Evolutionary conservation across 1,139 yeast species (phyloP).

Genomic region (Hanseniaspora sp.): DNA sequence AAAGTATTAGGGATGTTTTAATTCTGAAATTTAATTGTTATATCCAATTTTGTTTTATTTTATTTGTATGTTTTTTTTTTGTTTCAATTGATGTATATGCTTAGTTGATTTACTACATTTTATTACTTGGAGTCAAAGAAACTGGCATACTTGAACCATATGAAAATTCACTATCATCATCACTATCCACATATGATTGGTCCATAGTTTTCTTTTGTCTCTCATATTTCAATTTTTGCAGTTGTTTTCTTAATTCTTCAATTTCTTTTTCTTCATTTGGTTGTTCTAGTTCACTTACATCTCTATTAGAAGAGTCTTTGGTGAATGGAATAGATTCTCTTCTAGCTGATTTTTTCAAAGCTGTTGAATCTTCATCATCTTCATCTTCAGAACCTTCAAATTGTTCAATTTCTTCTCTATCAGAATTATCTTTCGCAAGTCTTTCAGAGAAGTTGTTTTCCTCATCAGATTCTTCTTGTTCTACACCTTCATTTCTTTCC

Average conservation of each 20-base stretch:
- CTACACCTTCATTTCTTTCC: slow-evolving; percentile 43
- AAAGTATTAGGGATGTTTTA: too few relatives aligned
- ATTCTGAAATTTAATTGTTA: too few relatives aligned
- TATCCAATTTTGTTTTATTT: too few relatives aligned
- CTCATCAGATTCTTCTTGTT: slow-evolving; percentile 20
- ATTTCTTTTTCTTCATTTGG: slow-evolving; percentile 17
- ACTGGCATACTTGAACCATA: slow-evolving; percentile 21
- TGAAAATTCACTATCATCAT: slow-evolving; percentile 20
- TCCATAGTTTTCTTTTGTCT: slow-evolving; percentile 19
- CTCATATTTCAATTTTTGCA: slow-evolving; percentile 20
- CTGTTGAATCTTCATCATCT: slow-evolving; percentile 5
- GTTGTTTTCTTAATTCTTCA: slow-evolving; percentile 12
- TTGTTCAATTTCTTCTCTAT: slow-evolving; percentile 22
- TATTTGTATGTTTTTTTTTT: too few relatives aligned
- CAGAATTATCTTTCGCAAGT: slow-evolving; percentile 29
- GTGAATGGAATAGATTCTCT: slow-evolving; percentile 17
- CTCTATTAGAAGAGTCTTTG: slow-evolving; percentile 17
- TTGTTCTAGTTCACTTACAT: slow-evolving; percentile 16
- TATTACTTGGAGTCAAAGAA: slow-evolving; percentile 24
- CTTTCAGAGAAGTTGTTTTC: not conserved
- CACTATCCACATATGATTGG: slow-evolving; percentile 18
- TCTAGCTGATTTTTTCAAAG: slow-evolving; percentile 14
- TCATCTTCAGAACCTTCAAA: slow-evolving; percentile 24
- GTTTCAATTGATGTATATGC: not conserved
- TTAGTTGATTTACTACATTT: not conserved